Conservation (phyloP, 192 early-diverging fungal species). For the Linnemannia schmuckeri region DNA sequence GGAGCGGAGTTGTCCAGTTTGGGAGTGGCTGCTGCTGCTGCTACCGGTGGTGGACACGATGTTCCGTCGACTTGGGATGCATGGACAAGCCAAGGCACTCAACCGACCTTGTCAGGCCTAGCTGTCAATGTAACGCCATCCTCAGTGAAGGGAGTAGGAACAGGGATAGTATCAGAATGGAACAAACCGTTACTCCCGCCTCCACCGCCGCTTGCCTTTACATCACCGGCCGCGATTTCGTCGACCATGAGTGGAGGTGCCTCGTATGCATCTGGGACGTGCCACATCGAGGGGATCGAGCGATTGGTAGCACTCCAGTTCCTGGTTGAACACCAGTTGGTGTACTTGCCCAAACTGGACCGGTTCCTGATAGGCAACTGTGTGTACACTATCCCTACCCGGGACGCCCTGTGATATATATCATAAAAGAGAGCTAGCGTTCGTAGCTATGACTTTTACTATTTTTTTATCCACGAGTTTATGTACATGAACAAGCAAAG, state of each 20-base stretch:
- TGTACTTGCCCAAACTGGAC: slow-evolving; percentile 26
- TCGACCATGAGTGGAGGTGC: too few relatives aligned
- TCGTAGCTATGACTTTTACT: not conserved
- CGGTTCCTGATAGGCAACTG: slow-evolving; percentile 28
- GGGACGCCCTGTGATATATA: not conserved
- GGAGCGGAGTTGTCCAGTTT: not conserved
- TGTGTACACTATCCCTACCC: slow-evolving; percentile 23
- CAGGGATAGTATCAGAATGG: not conserved
- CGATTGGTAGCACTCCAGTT: slow-evolving; percentile 39
- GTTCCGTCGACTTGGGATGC: not conserved
- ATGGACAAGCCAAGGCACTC: not conserved
- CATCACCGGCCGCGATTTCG: not conserved
- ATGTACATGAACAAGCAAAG: not conserved
- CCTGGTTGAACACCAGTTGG: slow-evolving; percentile 35
- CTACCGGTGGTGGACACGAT: not conserved
- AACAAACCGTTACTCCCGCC: not conserved
- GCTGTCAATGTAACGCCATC: not conserved
- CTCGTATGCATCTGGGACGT: not conserved
- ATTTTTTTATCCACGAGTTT: not conserved
- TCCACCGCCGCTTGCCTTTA: not conserved
- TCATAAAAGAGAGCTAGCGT: not conserved
- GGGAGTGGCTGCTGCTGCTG: not conserved
- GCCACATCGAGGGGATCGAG: slow-evolving; percentile 19
- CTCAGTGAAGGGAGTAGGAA: not conserved
- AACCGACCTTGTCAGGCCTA: not conserved